Evolutionary conservation across 768 basidiomycete genomes (phyloP).

Genomic region (Phaeolepiota aurea): DNA sequence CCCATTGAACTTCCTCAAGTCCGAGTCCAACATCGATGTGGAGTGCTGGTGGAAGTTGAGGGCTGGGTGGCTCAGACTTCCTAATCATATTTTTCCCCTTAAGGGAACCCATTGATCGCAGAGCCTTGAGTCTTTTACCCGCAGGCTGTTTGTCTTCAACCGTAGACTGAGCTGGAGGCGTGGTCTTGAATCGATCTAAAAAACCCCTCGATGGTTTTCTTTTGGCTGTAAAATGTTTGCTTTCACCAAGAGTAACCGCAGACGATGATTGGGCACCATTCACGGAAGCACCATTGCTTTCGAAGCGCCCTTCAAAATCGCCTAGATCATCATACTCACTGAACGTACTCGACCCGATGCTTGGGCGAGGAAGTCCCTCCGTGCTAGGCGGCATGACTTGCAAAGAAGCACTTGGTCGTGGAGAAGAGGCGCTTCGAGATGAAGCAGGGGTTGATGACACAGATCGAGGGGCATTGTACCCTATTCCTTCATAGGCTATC

Average conservation of each 20-base stretch:
- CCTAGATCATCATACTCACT: constrained; percentile 85
- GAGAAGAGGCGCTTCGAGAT: constrained; percentile 16
- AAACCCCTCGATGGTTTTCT: constrained; percentile 64
- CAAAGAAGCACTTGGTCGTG: constrained; percentile 17
- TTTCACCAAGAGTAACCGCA: constrained; percentile 24
- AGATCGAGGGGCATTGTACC: constrained; percentile 47
- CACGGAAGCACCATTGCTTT: constrained; percentile 69
- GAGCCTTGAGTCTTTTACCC: constrained; percentile 56
- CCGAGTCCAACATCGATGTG: constrained; percentile 50
- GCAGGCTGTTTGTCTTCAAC: constrained; percentile 29
- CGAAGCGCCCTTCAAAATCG: constrained; percentile 83
- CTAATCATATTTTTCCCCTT: constrained; percentile 41
- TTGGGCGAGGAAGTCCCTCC: constrained; percentile 51
- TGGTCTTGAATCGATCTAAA: constrained; percentile 51
- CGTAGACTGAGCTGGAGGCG: constrained; percentile 33
- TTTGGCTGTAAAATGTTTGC: constrained; percentile 24
- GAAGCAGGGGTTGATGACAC: constrained; percentile 11
- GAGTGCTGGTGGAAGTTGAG: constrained; percentile 44
- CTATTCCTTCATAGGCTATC: constrained; percentile 78
- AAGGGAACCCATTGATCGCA: constrained; percentile 78
- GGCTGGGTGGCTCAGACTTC: constrained; percentile 35
- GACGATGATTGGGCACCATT: constrained; percentile 21
- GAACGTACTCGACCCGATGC: constrained; percentile 62
- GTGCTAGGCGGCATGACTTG: constrained; percentile 19
- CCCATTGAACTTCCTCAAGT: constrained; percentile 49